A percentile compares a stretch with the other conserved stretches of the same genome.
phyloP scores from a whole-genome alignment of 805 yeast species.

The Wickerhamomyces strasburgensis region DNA sequence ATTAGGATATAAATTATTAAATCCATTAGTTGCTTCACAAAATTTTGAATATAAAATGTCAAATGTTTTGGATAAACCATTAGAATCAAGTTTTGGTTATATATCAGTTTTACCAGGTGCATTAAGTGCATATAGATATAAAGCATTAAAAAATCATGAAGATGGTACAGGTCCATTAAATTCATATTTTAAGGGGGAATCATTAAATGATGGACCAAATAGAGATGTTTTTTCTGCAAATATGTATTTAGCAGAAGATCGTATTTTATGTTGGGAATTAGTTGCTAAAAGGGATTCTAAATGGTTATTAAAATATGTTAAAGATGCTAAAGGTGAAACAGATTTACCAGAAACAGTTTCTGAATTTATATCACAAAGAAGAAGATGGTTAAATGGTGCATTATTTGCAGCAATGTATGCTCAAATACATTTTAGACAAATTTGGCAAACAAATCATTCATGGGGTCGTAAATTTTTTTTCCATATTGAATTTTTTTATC shows the following conservation, averaged over 20 bases:
- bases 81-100: conserved; percentile 89
- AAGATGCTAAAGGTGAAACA: conserved; percentile 91
- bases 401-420: conserved; percentile 93
- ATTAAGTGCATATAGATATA: conserved; percentile 85
- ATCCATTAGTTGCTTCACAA: conserved; percentile 94
- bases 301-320: conserved; percentile 90
- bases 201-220: conserved; percentile 44
- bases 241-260: conserved; percentile 96
- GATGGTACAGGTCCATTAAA: conserved; percentile 91
- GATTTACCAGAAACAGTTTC: conserved; percentile 94
- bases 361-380: conserved; percentile 93
- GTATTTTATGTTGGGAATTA: conserved; percentile 93
- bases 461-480: conserved; percentile 70
- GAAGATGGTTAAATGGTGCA: conserved; percentile 98
- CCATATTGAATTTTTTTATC: conserved; percentile 86
- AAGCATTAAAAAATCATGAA: conserved; percentile 77
- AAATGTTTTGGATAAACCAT: conserved; percentile 90
- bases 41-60: conserved; percentile 96
- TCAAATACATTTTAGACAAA: conserved; percentile 75
- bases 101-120: conserved; percentile 96
- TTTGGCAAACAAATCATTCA: conserved; percentile 89
- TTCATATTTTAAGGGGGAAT: conserved; percentile 88
- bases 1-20: conserved; percentile 71
- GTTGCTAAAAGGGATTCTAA: conserved; percentile 78
- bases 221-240: conserved; percentile 90